Evolutionary conservation across 768 basidiomycete genomes (phyloP), one percentile per base, ranked within the genome.

Genomic region (Trametopsis cervina): DNA sequence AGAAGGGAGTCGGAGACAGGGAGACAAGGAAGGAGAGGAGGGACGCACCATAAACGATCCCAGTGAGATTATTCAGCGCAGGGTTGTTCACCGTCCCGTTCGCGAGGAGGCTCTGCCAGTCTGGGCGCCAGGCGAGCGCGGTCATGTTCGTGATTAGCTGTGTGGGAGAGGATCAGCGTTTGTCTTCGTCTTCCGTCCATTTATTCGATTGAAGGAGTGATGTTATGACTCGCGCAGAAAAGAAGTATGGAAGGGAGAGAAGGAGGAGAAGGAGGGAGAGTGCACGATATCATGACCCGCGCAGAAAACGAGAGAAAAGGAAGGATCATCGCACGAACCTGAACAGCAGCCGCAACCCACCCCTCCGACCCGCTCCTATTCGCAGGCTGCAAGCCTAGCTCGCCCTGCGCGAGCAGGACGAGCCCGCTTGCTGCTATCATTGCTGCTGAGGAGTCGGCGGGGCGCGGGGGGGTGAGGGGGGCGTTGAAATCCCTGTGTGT

Each of bases 381-480:
- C 18, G 55, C 44, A 9, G 64, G 60, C 2, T 63, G 20, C 6
- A 66, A 51, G 67, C 56, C 69, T 49, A 50, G 66, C 60, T 54
- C 71, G 41, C 68, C 64, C 29, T 65, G 56, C 5, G 81, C 69
- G 5, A 87, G 70, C 10, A 83, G 64, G 29, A 87, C 61, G 37
- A 88, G 68, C 1, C 72, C 84, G 25, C 70, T 78, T 2, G 75
- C 75, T 0, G 74, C 80, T 52, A 85, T 75, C 29, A 75, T 80
- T 7, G 83, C 80, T 4, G 85, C 83, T 13, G 83, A 84, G 1
- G 79, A 81, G 63, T 88, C 85, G 0, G 83, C 81, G 0, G 79
- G 77, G 11, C 76, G 71, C 15, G 76, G 73, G 2, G 79, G 81
- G 5, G 60, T 60, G 33, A 73, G 58, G 0, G 83, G 84, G 4